These are phyloP conservation scores for Pleurozium schreberi DNA, from an alignment of 225 moss, liverwort and hornwort genomes.

Conservation along the genomic window DNA sequence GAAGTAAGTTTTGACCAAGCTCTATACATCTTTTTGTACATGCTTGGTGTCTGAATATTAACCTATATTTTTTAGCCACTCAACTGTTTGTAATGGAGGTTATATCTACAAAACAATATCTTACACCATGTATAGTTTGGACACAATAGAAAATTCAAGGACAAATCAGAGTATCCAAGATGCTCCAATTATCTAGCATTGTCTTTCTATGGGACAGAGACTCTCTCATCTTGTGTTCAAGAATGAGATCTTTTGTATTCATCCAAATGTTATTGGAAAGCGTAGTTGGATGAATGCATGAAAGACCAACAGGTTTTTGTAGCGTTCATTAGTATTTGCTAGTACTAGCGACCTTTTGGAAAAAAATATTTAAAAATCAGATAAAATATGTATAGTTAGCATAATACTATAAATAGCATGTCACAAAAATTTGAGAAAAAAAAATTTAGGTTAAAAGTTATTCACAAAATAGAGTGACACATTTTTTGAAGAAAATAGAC, in stretches of 20 bases:
- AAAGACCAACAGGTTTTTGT: too few species aligned
- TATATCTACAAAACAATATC: neutral
- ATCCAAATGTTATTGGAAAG: neutral
- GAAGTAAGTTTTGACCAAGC: constrained; percentile 49
- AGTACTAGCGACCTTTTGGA: too few species aligned
- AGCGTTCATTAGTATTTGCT: too few species aligned
- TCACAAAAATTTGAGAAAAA: too few species aligned
- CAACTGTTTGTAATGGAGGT: neutral
- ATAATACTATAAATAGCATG: too few species aligned
- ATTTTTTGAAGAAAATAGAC: too few species aligned
- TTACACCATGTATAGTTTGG: neutral
- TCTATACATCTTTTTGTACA: neutral
- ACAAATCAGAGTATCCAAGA: neutral
- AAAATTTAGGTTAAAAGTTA: too few species aligned
- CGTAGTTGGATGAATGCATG: too few species aligned
- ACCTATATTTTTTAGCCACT: neutral
- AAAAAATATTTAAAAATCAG: too few species aligned
- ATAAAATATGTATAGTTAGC: too few species aligned
- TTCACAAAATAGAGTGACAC: too few species aligned
- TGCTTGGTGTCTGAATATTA: neutral
- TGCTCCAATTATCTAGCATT: neutral
- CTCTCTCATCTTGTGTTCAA: neutral
- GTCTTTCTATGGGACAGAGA: neutral
- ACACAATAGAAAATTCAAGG: neutral
- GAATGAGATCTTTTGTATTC: neutral